These are phyloP conservation scores for Populus trichocarpa DNA, from an alignment of 441 rosid species.

Conservation along the genomic window DNA sequence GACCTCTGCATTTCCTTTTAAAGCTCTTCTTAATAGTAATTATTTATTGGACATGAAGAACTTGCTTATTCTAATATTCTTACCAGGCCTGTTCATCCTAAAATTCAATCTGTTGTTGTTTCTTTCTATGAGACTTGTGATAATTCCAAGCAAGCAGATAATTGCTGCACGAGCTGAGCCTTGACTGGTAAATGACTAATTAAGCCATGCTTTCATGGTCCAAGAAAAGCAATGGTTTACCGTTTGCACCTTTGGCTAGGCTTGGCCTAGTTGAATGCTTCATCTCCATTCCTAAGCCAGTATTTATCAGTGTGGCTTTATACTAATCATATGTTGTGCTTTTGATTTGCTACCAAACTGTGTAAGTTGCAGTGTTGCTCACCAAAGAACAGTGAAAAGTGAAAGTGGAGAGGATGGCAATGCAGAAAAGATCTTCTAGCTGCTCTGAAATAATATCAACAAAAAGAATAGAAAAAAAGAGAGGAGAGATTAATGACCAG, in stretches of 20 bases:
- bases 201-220: background rate
- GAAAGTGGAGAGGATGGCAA: background rate
- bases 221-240: background rate
- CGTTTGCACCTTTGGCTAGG: background rate
- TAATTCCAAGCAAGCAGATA: background rate
- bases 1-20: background rate
- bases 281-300: background rate
- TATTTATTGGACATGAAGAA: background rate
- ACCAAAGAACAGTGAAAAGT: background rate
- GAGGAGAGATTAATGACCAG: background rate
- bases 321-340: background rate
- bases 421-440: background rate
- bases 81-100: background rate
- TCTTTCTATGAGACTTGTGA: background rate
- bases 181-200: background rate
- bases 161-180: background rate
- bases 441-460: background rate
- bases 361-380: background rate
- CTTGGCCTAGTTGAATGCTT: background rate
- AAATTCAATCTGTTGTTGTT: background rate
- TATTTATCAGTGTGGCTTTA: background rate
- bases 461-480: background rate
- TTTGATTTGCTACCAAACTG: background rate
- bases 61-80: background rate
- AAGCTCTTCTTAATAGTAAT: background rate